Evolutionary conservation across 2,329 filamentous ascomycete species (phyloP).

Genomic region (Scedosporium dehoogii): DNA sequence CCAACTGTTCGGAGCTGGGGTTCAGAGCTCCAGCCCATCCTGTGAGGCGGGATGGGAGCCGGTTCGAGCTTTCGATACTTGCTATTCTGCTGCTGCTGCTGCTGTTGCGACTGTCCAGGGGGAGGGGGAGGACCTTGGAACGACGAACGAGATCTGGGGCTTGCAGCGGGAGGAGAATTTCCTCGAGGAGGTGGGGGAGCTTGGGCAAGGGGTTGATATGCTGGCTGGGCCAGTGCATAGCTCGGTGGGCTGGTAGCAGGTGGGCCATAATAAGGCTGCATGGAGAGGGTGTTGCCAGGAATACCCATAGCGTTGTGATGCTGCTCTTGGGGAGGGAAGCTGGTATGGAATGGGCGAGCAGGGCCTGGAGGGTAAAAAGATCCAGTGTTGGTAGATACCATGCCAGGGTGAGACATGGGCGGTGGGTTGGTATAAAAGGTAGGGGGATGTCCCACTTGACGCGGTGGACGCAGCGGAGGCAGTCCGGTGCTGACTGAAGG

Average conservation of each 20-base stretch:
- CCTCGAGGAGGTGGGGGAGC: background rate
- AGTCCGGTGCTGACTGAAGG: constrained; percentile 13
- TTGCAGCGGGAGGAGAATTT: background rate
- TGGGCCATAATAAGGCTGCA: background rate
- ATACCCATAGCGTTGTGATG: constrained; percentile 15
- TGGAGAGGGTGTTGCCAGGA: background rate
- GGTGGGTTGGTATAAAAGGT: constrained; percentile 23
- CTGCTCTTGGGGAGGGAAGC: constrained; percentile 20
- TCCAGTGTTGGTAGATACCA: constrained; percentile 5
- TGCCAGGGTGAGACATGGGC: constrained; percentile 22
- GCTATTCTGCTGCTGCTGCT: constrained; percentile 10
- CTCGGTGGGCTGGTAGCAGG: background rate
- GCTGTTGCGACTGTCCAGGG: background rate
- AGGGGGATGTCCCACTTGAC: constrained; percentile 19
- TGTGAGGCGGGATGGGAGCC: constrained; percentile 43
- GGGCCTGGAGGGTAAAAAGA: constrained; percentile 21
- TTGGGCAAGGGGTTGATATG: background rate
- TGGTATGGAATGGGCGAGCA: constrained; percentile 20
- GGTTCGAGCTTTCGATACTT: constrained; percentile 51
- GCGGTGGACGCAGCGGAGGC: constrained; percentile 27
- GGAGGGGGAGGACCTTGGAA: background rate
- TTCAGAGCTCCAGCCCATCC: constrained; percentile 33
- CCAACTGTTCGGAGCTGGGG: constrained; percentile 49
- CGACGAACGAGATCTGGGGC: background rate
- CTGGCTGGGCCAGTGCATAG: background rate